Conservation (phyloP, 1,139 yeast species). For the Yamadazyma sp. region DNA sequence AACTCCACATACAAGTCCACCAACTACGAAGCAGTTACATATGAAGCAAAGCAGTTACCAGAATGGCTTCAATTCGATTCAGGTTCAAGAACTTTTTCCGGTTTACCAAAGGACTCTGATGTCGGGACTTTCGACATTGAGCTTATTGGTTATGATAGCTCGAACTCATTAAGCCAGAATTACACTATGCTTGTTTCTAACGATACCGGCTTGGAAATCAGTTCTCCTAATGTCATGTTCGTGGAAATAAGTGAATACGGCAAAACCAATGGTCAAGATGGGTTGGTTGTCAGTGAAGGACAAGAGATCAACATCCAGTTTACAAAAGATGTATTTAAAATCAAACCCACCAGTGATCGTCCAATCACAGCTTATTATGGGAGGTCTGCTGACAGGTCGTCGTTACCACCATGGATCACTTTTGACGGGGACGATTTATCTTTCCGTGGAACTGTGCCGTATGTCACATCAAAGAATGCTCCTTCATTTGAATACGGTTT, state of each 20-base stretch:
- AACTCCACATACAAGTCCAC: slow-evolving; percentile 65
- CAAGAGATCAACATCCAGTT: slow-evolving; percentile 63
- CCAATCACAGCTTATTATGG: slow-evolving; percentile 74
- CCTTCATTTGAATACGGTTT: slow-evolving; percentile 79
- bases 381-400: slow-evolving; percentile 75
- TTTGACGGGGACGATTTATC: slow-evolving; percentile 63
- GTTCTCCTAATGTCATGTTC: slow-evolving; percentile 39
- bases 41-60: slow-evolving; percentile 63
- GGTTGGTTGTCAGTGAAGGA: slow-evolving; percentile 73
- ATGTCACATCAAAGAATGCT: slow-evolving; percentile 80
- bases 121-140: slow-evolving; percentile 49
- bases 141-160: slow-evolving; percentile 65
- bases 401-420: slow-evolving; percentile 85
- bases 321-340: slow-evolving; percentile 54
- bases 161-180: slow-evolving; percentile 44
- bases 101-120: slow-evolving; percentile 56
- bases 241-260: slow-evolving; percentile 58
- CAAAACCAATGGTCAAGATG: slow-evolving; percentile 68
- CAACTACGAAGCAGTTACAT: slow-evolving; percentile 45
- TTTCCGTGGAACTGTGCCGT: slow-evolving; percentile 89
- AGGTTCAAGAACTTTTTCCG: slow-evolving; percentile 58
- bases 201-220: slow-evolving; percentile 50
- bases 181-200: slow-evolving; percentile 62
- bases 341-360: slow-evolving; percentile 41
- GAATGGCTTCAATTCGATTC: slow-evolving; percentile 76